phyloP scores from a whole-genome alignment of 2,329 filamentous ascomycete genomes.

The Colletotrichum salicis region DNA sequence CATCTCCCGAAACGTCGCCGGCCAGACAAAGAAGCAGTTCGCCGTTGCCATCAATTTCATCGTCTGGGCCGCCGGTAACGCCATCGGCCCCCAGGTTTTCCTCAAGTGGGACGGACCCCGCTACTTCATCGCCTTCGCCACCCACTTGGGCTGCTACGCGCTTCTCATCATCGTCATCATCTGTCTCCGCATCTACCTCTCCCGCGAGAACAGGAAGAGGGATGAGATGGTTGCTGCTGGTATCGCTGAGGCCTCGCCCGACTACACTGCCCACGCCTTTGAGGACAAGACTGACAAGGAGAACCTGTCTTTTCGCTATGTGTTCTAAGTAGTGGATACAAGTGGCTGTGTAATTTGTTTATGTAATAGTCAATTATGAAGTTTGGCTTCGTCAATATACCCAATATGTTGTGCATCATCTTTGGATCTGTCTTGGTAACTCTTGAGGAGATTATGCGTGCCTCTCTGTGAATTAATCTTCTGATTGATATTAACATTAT shows the following conservation, averaged over 20 bases:
- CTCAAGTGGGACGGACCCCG: conserved; percentile 68
- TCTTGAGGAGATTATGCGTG: no score
- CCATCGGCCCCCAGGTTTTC: conserved; percentile 75
- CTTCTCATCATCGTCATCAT: conserved; percentile 68
- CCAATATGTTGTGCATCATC: neutral
- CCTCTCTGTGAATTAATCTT: no score
- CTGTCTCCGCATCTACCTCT: conserved; percentile 68
- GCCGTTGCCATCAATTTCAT: conserved; percentile 77
- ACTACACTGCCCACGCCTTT: conserved; percentile 62
- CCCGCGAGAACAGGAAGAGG: conserved; percentile 67
- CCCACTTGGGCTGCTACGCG: conserved; percentile 75
- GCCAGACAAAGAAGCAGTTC: conserved; percentile 78
- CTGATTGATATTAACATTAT: no score
- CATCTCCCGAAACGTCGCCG: conserved; percentile 75
- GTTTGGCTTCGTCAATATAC: neutral
- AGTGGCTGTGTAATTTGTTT: neutral
- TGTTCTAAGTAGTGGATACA: conserved; percentile 48
- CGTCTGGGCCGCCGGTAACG: conserved; percentile 75
- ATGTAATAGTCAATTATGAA: neutral
- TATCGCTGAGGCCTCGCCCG: conserved; percentile 52
- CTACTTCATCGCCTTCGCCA: conserved; percentile 76
- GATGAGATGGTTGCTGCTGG: conserved; percentile 57
- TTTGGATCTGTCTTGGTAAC: neutral
- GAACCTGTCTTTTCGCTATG: conserved; percentile 70
- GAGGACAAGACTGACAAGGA: conserved; percentile 72